phyloP scores from a whole-genome alignment of 148 eudicot genomes.

The Arctostaphylos glauca region DNA sequence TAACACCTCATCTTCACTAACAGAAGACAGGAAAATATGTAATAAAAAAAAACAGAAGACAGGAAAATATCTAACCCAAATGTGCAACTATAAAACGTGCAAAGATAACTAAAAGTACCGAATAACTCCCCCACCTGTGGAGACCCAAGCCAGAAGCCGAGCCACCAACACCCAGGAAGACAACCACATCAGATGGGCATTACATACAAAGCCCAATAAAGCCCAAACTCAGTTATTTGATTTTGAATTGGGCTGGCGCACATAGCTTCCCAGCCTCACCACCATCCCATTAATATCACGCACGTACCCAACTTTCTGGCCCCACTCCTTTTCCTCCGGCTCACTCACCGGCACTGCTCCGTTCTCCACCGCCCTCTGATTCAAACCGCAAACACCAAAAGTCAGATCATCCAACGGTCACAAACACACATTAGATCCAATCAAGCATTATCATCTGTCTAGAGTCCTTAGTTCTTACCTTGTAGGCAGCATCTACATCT shows the following conservation, averaged over 20 bases:
- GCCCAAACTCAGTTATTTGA: neutral
- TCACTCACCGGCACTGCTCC: conserved; percentile 70
- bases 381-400: neutral
- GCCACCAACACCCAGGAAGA: neutral
- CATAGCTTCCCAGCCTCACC: conserved; percentile 72
- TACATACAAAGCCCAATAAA: neutral
- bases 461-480: conserved; percentile 28
- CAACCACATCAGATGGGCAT: neutral
- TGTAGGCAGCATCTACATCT: conserved; percentile 82
- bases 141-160: neutral
- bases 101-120: neutral
- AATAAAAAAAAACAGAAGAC: too few species aligned
- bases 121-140: neutral
- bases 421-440: neutral
- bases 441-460: neutral
- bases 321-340: conserved; percentile 89
- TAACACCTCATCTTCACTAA: too few species aligned
- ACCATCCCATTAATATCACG: conserved; percentile 76
- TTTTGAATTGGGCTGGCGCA: conserved; percentile 15
- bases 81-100: neutral
- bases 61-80: too few species aligned
- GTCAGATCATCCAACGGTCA: neutral
- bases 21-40: too few species aligned
- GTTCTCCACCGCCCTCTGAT: conserved; percentile 84
- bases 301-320: conserved; percentile 91